phyloP scores from a whole-genome alignment of 352 stramenopile species.

The Phytophthora agathidicida region DNA sequence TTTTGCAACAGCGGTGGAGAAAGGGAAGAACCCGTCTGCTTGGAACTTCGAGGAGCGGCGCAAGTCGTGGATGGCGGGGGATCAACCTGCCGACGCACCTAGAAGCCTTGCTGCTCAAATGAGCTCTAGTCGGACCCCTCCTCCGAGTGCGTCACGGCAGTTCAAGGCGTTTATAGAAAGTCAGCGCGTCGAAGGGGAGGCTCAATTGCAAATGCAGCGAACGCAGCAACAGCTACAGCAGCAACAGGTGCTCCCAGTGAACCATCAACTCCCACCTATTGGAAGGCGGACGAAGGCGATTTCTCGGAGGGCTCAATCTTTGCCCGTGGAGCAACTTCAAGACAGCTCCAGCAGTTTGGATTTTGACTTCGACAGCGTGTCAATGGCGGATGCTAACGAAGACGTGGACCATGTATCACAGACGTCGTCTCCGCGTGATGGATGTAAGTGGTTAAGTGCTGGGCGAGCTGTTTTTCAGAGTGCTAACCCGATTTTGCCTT shows the following conservation, averaged over 20 bases:
- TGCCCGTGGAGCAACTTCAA: conserved; percentile 57
- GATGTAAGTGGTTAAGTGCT: conserved; percentile 52
- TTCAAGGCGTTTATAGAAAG: conserved; percentile 50
- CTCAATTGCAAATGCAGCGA: conserved; percentile 28
- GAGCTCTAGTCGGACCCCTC: conserved; percentile 21
- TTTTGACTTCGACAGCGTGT: conserved; percentile 89
- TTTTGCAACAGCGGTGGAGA: conserved; percentile 49
- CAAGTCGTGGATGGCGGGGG: conserved; percentile 80
- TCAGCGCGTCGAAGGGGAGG: conserved; percentile 36
- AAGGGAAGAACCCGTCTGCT: conserved; percentile 41
- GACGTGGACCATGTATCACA: conserved; percentile 73
- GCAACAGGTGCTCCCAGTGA: conserved; percentile 33
- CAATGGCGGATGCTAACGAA: conserved; percentile 59
- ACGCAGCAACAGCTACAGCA: conserved; percentile 39
- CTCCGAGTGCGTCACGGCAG: conserved; percentile 16
- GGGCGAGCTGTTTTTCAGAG: background rate
- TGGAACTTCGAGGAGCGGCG: conserved; percentile 69
- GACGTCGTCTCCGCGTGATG: conserved; percentile 73
- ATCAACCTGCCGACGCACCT: conserved; percentile 29
- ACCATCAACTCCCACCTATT: conserved; percentile 41
- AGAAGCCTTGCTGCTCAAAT: conserved; percentile 29
- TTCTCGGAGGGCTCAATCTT: conserved; percentile 61
- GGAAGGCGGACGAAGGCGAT: conserved; percentile 29
- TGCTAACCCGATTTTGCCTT: conserved; percentile 13
- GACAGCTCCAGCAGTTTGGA: conserved; percentile 64